Evolutionary conservation across 768 basidiomycete species (phyloP), one percentile per base, ranked within the genome.

Genomic region (Solioccasus polychromus): DNA sequence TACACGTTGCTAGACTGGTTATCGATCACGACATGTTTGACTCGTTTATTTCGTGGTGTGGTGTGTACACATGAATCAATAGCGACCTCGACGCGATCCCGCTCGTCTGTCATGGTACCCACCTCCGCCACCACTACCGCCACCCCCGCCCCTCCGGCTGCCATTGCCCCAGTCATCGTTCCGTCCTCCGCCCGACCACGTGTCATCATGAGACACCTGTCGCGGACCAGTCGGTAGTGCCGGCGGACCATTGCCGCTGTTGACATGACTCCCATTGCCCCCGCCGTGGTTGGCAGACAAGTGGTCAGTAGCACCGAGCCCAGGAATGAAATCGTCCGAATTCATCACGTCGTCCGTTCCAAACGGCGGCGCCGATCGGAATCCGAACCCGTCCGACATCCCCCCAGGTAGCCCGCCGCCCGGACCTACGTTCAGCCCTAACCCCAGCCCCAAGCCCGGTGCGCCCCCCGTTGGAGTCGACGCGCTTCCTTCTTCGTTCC

Each of bases 271-370:
- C n/a, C 35, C 0, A 9, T 14, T 50, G 35, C 53, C 57, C 14
- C 5, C 11, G 14, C 30, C 30, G 11, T 9, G 11, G 15, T 15
- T 11, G 11, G 30, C 14, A 31, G 8, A 7, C 28, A 67, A 47
- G 22, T 59, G 61, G 0, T 66, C 66, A 3, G 62, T 58, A 7
- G 68, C 68, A 10, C 80, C 77, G 48, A 87, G 71, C 1, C 85
- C 86, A 23, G 86, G 87, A 17, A 87, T 80, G 50, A 74, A 72
- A 49, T 81, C 81, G 35, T 85, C 84, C 39, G 61, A 61, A n/a
- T 58, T 67, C 41, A 60, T 68, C 39, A 42, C 37, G 23, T 62
- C 63, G 29, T 58, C 64, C 23, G 44, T 47, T 26, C 54, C 58
- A 34, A 66, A 60, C 30, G 50, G 30, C 15, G 50, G 30, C 15